Evolutionary conservation across 495 filamentous ascomycete genomes (phyloP).

Genomic region (Penicillium flavigenum): DNA sequence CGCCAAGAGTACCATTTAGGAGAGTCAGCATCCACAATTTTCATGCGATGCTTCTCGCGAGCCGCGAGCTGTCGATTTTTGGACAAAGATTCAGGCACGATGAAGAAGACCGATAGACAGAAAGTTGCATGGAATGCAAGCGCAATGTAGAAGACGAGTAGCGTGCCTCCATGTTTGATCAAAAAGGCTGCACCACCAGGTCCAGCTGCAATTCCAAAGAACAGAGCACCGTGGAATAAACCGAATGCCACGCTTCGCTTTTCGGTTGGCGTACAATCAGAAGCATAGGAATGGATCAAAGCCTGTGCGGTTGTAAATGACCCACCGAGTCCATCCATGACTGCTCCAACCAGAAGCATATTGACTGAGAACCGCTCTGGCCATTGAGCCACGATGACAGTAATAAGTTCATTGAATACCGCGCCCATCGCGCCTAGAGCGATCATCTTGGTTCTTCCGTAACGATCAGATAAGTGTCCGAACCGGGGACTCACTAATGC

Average conservation of each 20-base stretch:
- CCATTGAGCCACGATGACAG: constrained; percentile 70
- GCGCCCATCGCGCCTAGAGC: constrained; percentile 64
- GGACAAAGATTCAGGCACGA: constrained; percentile 81
- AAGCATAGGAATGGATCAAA: constrained; percentile 76
- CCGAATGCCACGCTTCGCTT: constrained; percentile 83
- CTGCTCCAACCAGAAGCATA: constrained; percentile 69
- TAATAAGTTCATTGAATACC: constrained; percentile 68
- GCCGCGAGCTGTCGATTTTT: constrained; percentile 64
- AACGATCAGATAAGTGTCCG: constrained; percentile 82
- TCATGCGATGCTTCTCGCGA: constrained; percentile 58
- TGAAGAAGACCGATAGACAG: constrained; percentile 62
- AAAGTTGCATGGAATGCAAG: constrained; percentile 70
- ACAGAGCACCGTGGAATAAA: constrained; percentile 84
- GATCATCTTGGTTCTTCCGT: constrained; percentile 74
- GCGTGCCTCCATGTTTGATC: constrained; percentile 60
- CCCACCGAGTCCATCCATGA: constrained; percentile 78
- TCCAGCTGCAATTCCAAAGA: constrained; percentile 79
- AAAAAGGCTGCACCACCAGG: constrained; percentile 77
- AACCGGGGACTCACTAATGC: constrained; percentile 79
- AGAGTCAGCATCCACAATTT: constrained; percentile 14
- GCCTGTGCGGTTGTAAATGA: constrained; percentile 84
- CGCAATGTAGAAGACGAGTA: constrained; percentile 77
- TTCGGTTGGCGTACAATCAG: constrained; percentile 80
- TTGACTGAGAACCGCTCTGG: constrained; percentile 69
- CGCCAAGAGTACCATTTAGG: constrained; percentile 21